These are phyloP conservation scores for Emmonsia crescens DNA, from an alignment of 2,329 filamentous ascomycete species.

Conservation along the genomic window DNA sequence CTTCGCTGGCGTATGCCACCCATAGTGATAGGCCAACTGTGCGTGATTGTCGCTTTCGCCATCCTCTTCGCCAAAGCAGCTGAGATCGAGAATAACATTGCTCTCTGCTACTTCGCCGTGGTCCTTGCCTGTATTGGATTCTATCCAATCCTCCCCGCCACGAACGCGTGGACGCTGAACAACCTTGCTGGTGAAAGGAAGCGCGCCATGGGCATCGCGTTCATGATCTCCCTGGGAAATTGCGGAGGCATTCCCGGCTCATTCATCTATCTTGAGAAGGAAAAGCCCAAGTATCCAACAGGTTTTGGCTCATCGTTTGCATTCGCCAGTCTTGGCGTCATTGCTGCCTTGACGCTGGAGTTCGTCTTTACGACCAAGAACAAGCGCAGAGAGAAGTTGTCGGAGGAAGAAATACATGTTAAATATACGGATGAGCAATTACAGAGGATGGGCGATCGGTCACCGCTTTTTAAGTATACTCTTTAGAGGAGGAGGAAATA, in stretches of 20 bases:
- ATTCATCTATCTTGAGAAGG: conserved; percentile 23
- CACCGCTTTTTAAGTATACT: conserved; percentile 28
- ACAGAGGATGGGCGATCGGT: conserved; percentile 28
- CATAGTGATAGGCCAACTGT: conserved; percentile 26
- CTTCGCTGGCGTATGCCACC: conserved; percentile 33
- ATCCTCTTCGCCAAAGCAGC: conserved; percentile 30
- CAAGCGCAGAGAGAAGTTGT: conserved; percentile 22
- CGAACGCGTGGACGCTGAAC: conserved; percentile 34
- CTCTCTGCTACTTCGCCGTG: conserved; percentile 35
- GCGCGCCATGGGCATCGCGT: conserved; percentile 33
- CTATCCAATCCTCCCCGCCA: conserved; percentile 34
- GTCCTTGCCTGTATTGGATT: conserved; percentile 35
- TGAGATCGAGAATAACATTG: conserved; percentile 31
- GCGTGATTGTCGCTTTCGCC: conserved; percentile 26
- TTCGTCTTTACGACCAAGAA: conserved; percentile 24
- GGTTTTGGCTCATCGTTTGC: conserved; percentile 23
- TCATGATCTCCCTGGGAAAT: conserved; percentile 32
- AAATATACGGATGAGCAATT: conserved; percentile 26
- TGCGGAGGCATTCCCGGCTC: conserved; percentile 27
- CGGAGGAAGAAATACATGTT: conserved; percentile 22
- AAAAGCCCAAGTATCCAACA: conserved; percentile 23
- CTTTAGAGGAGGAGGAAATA: not conserved
- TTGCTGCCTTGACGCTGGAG: conserved; percentile 17
- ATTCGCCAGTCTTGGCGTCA: conserved; percentile 17
- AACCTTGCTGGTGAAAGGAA: conserved; percentile 30